Conservation (phyloP, 768 basidiomycete genomes). For the Cytidiella melzeri region DNA sequence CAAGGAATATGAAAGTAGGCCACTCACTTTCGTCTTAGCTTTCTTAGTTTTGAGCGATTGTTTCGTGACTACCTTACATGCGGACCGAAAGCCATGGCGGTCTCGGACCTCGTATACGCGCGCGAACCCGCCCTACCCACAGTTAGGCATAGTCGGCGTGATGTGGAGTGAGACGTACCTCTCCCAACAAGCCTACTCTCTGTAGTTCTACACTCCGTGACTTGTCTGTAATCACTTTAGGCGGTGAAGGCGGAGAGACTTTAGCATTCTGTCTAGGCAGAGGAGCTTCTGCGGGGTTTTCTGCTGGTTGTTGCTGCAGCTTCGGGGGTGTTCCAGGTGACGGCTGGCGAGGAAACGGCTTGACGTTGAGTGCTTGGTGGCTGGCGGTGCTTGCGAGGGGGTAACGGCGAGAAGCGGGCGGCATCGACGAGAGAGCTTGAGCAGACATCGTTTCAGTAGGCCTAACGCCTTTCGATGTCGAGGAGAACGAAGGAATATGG, state of each 20-base stretch:
- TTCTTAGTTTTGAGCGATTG: constrained; percentile 90
- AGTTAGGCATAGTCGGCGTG: not conserved
- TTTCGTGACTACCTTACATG: constrained; percentile 96
- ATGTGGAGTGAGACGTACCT: constrained; percentile 45
- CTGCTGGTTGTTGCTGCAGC: constrained; percentile 7
- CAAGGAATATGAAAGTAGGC: not conserved
- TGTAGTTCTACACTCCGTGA: constrained; percentile 49
- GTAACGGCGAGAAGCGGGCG: constrained; percentile 21
- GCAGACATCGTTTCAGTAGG: constrained; percentile 20
- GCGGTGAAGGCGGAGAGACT: constrained; percentile 75
- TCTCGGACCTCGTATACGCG: constrained; percentile 95
- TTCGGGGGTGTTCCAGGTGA: constrained; percentile 15
- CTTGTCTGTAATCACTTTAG: constrained; percentile 67
- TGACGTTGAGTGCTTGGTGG: constrained; percentile 20
- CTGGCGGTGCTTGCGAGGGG: constrained; percentile 21
- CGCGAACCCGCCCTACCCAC: constrained; percentile 79
- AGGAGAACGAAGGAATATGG: not conserved
- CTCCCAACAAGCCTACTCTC: constrained; percentile 81
- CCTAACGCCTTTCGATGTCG: constrained; percentile 26
- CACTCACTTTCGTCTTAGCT: constrained; percentile 86
- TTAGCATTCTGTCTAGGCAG: constrained; percentile 79
- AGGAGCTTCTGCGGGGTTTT: constrained; percentile 45
- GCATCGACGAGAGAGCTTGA: constrained; percentile 17
- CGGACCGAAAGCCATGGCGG: constrained; percentile 51
- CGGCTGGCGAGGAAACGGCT: constrained; percentile 7